Percentiles rank a stretch among this genome's conserved stretches.
These are phyloP conservation scores for Pochonia chlamydosporia DNA, from an alignment of 2,329 filamentous ascomycete species.

Conservation along the genomic window DNA sequence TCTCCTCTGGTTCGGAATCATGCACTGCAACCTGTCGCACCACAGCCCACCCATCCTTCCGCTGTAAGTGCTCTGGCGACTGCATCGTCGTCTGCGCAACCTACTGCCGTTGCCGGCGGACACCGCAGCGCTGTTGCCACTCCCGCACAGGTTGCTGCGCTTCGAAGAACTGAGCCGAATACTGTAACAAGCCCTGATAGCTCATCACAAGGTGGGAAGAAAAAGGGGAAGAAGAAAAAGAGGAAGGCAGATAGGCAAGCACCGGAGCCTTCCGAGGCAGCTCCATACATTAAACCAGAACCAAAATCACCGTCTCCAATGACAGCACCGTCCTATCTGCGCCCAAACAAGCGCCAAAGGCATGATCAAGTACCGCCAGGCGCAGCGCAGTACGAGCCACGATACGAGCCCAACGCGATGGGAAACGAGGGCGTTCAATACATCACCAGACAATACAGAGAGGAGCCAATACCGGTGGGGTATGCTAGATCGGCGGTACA, in stretches of 20 bases:
- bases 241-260: slow-evolving; percentile 46
- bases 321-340: slow-evolving; percentile 42
- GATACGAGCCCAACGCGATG: slow-evolving; percentile 34
- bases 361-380: slow-evolving; percentile 35
- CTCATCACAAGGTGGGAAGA: slow-evolving; percentile 50
- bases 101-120: not conserved
- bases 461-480: slow-evolving; percentile 18
- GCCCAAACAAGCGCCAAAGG: slow-evolving; percentile 52
- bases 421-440: slow-evolving; percentile 28
- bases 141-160: slow-evolving; percentile 49
- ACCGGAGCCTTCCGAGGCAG: slow-evolving; percentile 38
- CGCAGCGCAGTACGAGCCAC: slow-evolving; percentile 30
- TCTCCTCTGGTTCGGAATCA: slow-evolving; percentile 67
- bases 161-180: slow-evolving; percentile 45
- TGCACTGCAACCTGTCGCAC: slow-evolving; percentile 66
- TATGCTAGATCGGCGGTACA: not conserved
- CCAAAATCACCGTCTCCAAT: slow-evolving; percentile 59
- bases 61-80: slow-evolving; percentile 36
- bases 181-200: slow-evolving; percentile 53
- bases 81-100: slow-evolving; percentile 4
- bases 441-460: slow-evolving; percentile 21
- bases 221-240: slow-evolving; percentile 46
- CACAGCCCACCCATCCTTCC: slow-evolving; percentile 67
- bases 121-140: slow-evolving; percentile 16
- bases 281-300: slow-evolving; percentile 57